Evolutionary conservation across 768 basidiomycete species (phyloP), one percentile per base, ranked within the genome.

Genomic region (Coprinopsis cinerea): DNA sequence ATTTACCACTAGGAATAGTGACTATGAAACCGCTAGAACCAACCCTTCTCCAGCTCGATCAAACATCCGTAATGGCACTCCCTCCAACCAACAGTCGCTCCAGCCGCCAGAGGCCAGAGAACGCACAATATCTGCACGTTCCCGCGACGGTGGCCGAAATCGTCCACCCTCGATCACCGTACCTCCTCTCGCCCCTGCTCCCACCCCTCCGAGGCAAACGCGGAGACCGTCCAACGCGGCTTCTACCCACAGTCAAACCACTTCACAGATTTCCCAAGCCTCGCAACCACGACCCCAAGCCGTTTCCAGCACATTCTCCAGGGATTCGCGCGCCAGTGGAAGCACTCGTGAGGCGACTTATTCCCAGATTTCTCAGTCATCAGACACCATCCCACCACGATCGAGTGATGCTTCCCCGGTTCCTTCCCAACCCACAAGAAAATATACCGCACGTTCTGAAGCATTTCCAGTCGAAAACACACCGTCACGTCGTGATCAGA

Each of bases 401-500:
- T 54, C 63, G 11, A 57, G 57, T 15, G 55, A 64, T 28, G 48
- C 57, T 13, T 63, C 68, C 36, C 62, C 64, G 22, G 66, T 65
- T 47, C 57, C 59, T 9, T 54, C 61, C 4, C 55, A 60, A 22
- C 67, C 64, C 13, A 49, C 55, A 17, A 56, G 61, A 44, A 67
- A 53, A 37, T 26, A 49, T 40, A 48, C 65, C 17, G 55, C 67
- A 28, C 55, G 62, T 20, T 43, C 62, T 28, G 68, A 73, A 24
- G 40, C 44, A 10, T 17, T 4, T 23, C 43, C 43, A 13, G 11
- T 32, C 14, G 69, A 63, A 22, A 56, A 65, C 22, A 44, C 32
- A 10, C 65, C 66, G 45, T 51, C 63, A 17, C 79, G 84, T 15
- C 73, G 76, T 54, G 85, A 81, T 49, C 81, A 73, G 37, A 85